Evolutionary conservation across 208 protist genomes (phyloP).

Genomic region (Zelonia costaricensis): DNA sequence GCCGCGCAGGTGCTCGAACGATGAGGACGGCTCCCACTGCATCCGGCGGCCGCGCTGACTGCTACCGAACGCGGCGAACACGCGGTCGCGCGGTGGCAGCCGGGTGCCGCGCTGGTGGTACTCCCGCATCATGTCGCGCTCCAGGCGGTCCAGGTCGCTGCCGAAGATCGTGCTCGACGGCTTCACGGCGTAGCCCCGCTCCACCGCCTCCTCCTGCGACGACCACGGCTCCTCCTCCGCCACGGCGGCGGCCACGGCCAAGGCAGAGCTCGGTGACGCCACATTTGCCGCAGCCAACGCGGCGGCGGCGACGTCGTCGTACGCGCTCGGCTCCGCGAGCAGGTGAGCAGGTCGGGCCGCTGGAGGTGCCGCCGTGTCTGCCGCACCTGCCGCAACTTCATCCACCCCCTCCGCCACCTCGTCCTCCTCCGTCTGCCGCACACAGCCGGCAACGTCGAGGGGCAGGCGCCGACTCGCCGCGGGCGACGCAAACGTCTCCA

Average conservation of each 20-base stretch:
- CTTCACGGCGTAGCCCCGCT: conserved; percentile 42
- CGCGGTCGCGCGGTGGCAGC: conserved; percentile 49
- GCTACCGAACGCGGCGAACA: conserved; percentile 55
- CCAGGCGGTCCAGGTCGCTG: conserved; percentile 75
- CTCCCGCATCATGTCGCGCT: conserved; percentile 76
- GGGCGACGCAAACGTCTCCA: conserved; percentile 3
- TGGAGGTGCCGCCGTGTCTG: not conserved
- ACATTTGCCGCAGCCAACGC: conserved; percentile 15
- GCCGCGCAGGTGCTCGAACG: conserved; percentile 40
- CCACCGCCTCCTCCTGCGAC: conserved; percentile 36
- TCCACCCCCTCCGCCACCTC: too few species aligned
- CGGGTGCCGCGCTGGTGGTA: conserved; percentile 53
- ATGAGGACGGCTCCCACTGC: conserved; percentile 62
- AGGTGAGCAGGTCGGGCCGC: too few species aligned
- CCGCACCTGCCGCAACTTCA: not conserved
- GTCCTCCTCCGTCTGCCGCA: not conserved
- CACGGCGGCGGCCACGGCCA: conserved; percentile 11
- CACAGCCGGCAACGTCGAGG: conserved; percentile 2
- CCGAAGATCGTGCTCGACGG: conserved; percentile 71
- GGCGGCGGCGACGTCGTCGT: too few species aligned
- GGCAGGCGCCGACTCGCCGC: conserved; percentile 12
- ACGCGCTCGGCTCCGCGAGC: too few species aligned
- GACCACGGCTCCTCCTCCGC: conserved; percentile 24
- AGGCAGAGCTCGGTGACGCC: conserved; percentile 10
- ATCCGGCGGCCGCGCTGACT: conserved; percentile 37